A percentile compares a stretch with the other conserved stretches of the same genome.
Conservation (phyloP, 169 alveolate species). For the Plasmodium sp. region DNA sequence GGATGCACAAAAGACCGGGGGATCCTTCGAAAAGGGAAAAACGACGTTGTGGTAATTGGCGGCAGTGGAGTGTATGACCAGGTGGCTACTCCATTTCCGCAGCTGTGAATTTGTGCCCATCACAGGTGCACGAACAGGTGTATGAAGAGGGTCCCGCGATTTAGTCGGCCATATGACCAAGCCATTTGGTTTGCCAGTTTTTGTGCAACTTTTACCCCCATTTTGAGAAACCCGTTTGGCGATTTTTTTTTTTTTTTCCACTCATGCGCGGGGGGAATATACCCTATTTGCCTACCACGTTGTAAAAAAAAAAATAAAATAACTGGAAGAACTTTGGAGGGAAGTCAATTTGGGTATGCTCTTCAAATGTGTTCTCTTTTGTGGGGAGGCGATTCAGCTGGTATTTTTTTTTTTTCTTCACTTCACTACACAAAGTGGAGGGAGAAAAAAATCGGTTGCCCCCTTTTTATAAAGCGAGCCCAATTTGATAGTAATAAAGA, state of each 20-base stretch:
- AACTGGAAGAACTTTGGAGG: background rate
- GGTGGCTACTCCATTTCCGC: background rate
- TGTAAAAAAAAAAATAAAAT: background rate
- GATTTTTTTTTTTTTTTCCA: background rate
- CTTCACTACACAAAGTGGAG: background rate
- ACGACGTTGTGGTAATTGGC: background rate
- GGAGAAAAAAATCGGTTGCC: background rate
- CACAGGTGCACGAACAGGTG: background rate
- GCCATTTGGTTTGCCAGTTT: background rate
- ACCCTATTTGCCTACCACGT: background rate
- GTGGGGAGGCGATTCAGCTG: background rate
- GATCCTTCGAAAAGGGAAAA: background rate
- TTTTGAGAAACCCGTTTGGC: background rate
- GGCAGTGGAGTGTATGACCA: background rate
- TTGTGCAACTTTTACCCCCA: background rate
- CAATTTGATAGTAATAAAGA: background rate
- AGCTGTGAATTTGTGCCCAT: background rate
- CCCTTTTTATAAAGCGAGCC: background rate
- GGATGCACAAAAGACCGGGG: background rate
- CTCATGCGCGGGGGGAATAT: background rate
- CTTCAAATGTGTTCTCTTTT: background rate
- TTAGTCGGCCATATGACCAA: background rate
- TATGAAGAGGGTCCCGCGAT: background rate
- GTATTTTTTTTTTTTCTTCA: background rate
- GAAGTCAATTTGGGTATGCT: background rate